Evolutionary conservation across 164 flowering plant genomes (phyloP), one percentile per base, ranked within the genome.

Genomic region (Magnolia changhungtana): DNA sequence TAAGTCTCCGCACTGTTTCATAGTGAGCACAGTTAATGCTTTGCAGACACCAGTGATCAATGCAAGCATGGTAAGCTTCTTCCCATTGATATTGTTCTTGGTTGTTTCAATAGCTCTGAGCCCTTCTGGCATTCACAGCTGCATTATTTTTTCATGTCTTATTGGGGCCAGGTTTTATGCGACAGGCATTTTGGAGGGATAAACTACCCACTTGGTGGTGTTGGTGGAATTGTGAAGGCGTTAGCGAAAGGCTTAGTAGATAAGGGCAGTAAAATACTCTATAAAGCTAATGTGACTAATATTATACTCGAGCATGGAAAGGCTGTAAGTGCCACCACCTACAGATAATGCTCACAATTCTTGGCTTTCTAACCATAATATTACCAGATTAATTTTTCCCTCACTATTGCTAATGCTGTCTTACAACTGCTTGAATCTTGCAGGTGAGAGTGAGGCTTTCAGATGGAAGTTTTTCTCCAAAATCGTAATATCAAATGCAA

Each of bases 161-260:
- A 65, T 72, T 75, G 77, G 66, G 63, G 5, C 58, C 84, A 96
- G 99, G 99, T 96, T 80, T 67, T 96, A 49, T 96, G 98, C 87
- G 98, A 96, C 82, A 85, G 99, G 77, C 99, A 94, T 84, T 96
- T 82, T 86, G 98, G 99, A 69, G 98, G 99, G 67, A 94, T 96
- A 71, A 96, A 96, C 84, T 96, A 96, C 81, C 99, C 99, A 71
- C 91, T 92, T 83, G 98, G 99, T n/a, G n/a, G n/a, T 71, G 99
- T 96, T 79, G 99, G 99, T 80, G 92, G 90, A 71, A 96, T 96
- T 71, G 95, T 97, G 59, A 88, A 94, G 81, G 87, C 99, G 72
- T 85, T 96, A 72, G 95, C 96, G 50, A 83, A 86, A 76, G 99
- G 99, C 24, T 86, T 96, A 67, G 85, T 85, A 84, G 87, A 89